Percentiles rank a stretch among this genome's conserved stretches.
phyloP scores from a whole-genome alignment of 306 rosid genomes.

The Gillenia trifoliata region DNA sequence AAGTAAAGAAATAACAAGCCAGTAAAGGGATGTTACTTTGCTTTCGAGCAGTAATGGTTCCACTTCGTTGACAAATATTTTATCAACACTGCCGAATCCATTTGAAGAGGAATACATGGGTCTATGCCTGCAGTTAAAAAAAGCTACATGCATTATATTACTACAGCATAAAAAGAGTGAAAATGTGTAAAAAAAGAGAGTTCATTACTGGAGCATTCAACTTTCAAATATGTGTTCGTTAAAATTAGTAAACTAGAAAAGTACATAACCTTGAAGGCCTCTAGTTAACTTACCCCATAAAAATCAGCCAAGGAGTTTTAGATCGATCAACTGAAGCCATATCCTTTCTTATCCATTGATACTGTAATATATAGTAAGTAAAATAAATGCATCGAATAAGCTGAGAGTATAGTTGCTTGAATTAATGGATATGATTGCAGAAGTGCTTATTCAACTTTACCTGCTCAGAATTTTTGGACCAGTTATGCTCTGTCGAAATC shows the following conservation, averaged over 20 bases:
- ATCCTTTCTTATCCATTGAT: constrained; percentile 73
- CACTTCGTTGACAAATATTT: constrained; percentile 31
- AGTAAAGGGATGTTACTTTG: constrained; percentile 38
- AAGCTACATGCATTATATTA: not conserved
- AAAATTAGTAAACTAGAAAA: too few relatives aligned
- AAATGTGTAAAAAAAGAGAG: too few relatives aligned
- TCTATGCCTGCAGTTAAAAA: constrained; percentile 64
- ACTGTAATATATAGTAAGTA: constrained; percentile 29
- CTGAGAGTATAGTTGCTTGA: not conserved
- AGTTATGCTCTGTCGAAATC: constrained; percentile 84
- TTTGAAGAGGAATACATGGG: constrained; percentile 63
- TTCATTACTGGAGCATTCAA: too few relatives aligned
- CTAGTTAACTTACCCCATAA: constrained; percentile 53
- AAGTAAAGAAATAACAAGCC: not conserved
- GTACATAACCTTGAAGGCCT: too few relatives aligned
- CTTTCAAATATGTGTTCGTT: too few relatives aligned
- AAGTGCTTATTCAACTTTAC: constrained; percentile 24
- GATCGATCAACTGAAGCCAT: constrained; percentile 72
- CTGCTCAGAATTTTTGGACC: constrained; percentile 60
- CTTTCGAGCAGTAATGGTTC: constrained; percentile 58
- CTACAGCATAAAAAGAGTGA: not conserved
- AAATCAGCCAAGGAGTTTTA: constrained; percentile 79
- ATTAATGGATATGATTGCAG: not conserved
- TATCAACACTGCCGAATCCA: constrained; percentile 14
- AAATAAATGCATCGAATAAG: not conserved